A percentile compares a stretch with the other conserved stretches of the same genome.
Evolutionary conservation across 192 early-diverging fungal species (phyloP).

Genomic region (Gryganskiella cystojenkinii): DNA sequence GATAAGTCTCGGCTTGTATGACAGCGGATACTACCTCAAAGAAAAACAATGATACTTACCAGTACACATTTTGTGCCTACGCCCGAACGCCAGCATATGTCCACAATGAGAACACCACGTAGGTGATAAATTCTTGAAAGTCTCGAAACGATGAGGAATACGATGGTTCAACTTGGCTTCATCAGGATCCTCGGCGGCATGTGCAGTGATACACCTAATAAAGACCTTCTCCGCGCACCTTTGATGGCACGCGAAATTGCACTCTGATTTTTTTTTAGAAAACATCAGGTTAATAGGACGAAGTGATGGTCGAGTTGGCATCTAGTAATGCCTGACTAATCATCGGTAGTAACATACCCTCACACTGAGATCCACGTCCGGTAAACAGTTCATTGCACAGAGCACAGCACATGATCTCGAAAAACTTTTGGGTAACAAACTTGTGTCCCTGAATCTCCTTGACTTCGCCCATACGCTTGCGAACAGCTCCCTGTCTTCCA

Average conservation of each 20-base stretch:
- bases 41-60: constrained; percentile 39
- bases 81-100: constrained; percentile 89
- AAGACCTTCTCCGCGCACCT: constrained; percentile 87
- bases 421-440: constrained; percentile 90
- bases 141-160: constrained; percentile 97
- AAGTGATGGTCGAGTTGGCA: not conserved
- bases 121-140: constrained; percentile 79
- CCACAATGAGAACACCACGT: constrained; percentile 99
- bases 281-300: not conserved
- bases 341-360: constrained; percentile 62
- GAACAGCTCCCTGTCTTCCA: constrained; percentile 83
- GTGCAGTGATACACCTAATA: constrained; percentile 86
- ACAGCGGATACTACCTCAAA: not conserved
- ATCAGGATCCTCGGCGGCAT: constrained; percentile 70
- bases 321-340: not conserved
- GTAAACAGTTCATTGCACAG: constrained; percentile 94
- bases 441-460: constrained; percentile 94
- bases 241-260: constrained; percentile 92
- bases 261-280: constrained; percentile 76
- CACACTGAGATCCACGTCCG: constrained; percentile 91
- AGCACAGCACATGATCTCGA: constrained; percentile 98
- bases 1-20: not conserved
- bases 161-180: constrained; percentile 84
- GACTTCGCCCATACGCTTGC: constrained; percentile 82
- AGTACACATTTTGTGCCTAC: constrained; percentile 61